Percentiles rank a stretch among this genome's conserved stretches.
These are phyloP conservation scores for Ceratocystis alfenasii DNA, from an alignment of 2,329 filamentous ascomycete genomes.

Conservation along the genomic window DNA sequence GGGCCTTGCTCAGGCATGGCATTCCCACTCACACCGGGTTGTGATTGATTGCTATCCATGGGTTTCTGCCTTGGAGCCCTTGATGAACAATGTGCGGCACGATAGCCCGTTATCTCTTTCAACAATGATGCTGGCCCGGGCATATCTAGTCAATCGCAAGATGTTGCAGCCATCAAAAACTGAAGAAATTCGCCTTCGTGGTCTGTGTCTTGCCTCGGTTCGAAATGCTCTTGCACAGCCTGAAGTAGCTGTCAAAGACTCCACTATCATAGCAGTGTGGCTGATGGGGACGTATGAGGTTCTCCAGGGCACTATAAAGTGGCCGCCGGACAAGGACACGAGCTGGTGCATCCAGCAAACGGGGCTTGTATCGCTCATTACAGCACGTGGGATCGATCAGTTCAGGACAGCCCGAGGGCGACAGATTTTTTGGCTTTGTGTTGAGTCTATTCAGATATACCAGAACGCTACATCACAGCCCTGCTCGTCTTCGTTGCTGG, in stretches of 20 bases:
- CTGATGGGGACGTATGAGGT: conserved; percentile 21
- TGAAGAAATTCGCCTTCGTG: conserved; percentile 11
- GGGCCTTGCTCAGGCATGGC: conserved; percentile 17
- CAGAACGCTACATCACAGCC: conserved; percentile 17
- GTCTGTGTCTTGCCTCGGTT: conserved; percentile 17
- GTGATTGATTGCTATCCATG: conserved; percentile 23
- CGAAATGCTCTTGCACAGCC: conserved; percentile 15
- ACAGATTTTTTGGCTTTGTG: conserved; percentile 20
- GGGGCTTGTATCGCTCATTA: conserved; percentile 16
- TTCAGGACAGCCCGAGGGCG: conserved; percentile 17
- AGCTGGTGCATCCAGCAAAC: conserved; percentile 20
- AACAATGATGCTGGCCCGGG: conserved; percentile 20
- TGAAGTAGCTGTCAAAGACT: conserved; percentile 7
- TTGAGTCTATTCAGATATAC: conserved; percentile 21
- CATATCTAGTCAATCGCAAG: conserved; percentile 18
- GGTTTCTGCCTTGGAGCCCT: conserved; percentile 19
- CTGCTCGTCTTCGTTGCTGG: conserved; percentile 12
- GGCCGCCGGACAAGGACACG: conserved; percentile 10
- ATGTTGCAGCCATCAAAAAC: conserved; percentile 4
- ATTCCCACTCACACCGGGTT: conserved; percentile 12
- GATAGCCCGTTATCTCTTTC: conserved; percentile 19
- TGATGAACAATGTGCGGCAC: conserved; percentile 14
- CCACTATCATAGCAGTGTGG: conserved; percentile 20
- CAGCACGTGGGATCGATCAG: conserved; percentile 17
- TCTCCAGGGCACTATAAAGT: conserved; percentile 16